Percentiles rank a stretch among this genome's conserved stretches.
These are phyloP conservation scores for Suhomyces guaymorum DNA, from an alignment of 1,139 yeast genomes.

Conservation along the genomic window DNA sequence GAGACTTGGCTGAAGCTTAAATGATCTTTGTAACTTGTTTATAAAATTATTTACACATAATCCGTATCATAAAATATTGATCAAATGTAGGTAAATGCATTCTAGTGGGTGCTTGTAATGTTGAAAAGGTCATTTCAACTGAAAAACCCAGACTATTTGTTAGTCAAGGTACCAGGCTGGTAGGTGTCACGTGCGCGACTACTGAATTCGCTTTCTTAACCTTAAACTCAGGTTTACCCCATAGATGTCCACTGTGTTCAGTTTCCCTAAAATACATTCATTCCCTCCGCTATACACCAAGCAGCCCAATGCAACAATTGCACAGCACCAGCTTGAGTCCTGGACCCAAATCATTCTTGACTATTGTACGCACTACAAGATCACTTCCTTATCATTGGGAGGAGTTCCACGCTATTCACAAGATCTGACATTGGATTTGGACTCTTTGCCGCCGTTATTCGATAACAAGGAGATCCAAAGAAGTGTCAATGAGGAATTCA, in stretches of 20 bases:
- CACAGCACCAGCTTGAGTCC: constrained; percentile 65
- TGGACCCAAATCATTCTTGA: constrained; percentile 47
- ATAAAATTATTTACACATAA: constrained; percentile 14
- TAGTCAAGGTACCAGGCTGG: no score
- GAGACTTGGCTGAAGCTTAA: constrained; percentile 99
- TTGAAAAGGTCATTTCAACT: no score
- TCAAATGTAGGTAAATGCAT: no score
- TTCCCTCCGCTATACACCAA: constrained; percentile 92
- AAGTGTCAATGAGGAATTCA: constrained; percentile 54
- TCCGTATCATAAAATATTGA: constrained; percentile 12
- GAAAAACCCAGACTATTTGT: no score
- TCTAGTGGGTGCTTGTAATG: no score
- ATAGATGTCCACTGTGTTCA: constrained; percentile 19
- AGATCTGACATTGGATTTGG: constrained; percentile 21
- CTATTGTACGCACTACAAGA: constrained; percentile 58
- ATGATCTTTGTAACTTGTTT: constrained; percentile 21
- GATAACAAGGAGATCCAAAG: constrained; percentile 53
- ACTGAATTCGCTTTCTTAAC: neutral
- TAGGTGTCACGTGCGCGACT: neutral
- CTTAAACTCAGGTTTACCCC: neutral
- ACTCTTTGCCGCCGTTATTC: constrained; percentile 41
- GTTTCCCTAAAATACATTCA: constrained; percentile 72
- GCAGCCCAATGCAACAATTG: constrained; percentile 81
- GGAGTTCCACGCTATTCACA: constrained; percentile 34
- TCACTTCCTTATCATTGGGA: constrained; percentile 39